These are phyloP conservation scores for Chimonanthus praecox DNA, from an alignment of 164 flowering plant species.

Conservation along the genomic window DNA sequence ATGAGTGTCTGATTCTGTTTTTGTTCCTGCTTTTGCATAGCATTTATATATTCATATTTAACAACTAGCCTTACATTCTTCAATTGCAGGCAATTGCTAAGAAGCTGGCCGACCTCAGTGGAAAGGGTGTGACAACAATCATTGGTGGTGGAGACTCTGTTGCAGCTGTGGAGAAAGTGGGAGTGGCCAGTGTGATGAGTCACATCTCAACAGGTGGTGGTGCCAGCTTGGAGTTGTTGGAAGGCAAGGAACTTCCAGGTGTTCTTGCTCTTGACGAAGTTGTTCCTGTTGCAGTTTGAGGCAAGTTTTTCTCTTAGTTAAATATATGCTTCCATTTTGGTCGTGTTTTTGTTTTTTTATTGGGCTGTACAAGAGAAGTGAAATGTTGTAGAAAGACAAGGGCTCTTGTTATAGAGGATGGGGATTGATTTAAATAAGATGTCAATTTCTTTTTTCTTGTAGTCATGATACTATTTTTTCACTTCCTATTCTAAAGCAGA, in stretches of 20 bases:
- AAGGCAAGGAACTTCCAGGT: conserved; percentile 77
- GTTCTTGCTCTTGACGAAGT: conserved; percentile 75
- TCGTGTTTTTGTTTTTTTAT: background rate
- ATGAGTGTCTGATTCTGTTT: no score
- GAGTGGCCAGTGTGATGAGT: conserved; percentile 70
- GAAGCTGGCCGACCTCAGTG: conserved; percentile 67
- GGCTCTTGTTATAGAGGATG: background rate
- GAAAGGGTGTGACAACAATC: conserved; percentile 68
- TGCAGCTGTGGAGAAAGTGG: conserved; percentile 77
- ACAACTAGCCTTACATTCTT: background rate
- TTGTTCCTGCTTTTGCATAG: background rate
- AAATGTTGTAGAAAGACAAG: background rate
- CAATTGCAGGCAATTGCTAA: conserved; percentile 54
- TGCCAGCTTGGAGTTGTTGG: conserved; percentile 79
- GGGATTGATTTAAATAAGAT: background rate
- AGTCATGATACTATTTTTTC: no score
- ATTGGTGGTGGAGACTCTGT: conserved; percentile 86
- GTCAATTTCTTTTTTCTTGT: background rate
- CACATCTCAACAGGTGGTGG: conserved; percentile 92
- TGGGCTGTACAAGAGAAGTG: background rate
- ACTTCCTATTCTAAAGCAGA: no score
- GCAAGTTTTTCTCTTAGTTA: conserved; percentile 3
- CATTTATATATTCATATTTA: background rate
- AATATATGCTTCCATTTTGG: conserved; percentile 8
- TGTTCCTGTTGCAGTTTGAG: conserved; percentile 37